Evolutionary conservation across 2,329 filamentous ascomycete species (phyloP).

Genomic region (Pseudogymnoascus sp.): DNA sequence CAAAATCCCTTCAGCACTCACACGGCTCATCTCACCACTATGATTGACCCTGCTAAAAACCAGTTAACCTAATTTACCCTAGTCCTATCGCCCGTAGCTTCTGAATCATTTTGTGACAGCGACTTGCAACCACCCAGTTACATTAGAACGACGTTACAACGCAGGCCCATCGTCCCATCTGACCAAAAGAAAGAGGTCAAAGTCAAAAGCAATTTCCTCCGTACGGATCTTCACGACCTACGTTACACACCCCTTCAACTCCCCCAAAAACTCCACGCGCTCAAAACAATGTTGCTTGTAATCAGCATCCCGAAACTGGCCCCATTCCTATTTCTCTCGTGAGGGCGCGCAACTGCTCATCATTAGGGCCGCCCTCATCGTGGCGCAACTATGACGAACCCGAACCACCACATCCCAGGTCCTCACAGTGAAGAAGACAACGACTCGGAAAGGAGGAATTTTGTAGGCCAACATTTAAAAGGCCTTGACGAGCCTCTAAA

Average conservation of each 20-base stretch:
- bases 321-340: not conserved
- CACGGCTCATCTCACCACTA: not conserved
- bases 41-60: not conserved
- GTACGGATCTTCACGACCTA: not conserved
- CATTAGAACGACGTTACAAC: not conserved
- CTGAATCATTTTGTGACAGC: not conserved
- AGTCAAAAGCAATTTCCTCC: constrained; percentile 8
- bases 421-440: not conserved
- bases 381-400: not conserved
- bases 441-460: not conserved
- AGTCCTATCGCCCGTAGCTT: not conserved
- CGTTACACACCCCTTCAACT: not conserved
- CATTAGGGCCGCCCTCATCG: not conserved
- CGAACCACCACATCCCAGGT: not conserved
- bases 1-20: not conserved
- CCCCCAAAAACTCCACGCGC: not conserved
- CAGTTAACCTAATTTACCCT: constrained; percentile 1
- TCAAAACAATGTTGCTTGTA: constrained; percentile 1
- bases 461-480: not conserved
- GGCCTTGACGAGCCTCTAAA: not conserved
- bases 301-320: not conserved
- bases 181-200: not conserved
- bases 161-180: not conserved
- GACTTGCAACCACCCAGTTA: constrained; percentile 3
- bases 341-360: not conserved